A percentile compares a stretch with the other conserved stretches of the same genome.
These are phyloP conservation scores for Suhomyces ambrosiae DNA, from an alignment of 1,139 yeast genomes.

Conservation along the genomic window DNA sequence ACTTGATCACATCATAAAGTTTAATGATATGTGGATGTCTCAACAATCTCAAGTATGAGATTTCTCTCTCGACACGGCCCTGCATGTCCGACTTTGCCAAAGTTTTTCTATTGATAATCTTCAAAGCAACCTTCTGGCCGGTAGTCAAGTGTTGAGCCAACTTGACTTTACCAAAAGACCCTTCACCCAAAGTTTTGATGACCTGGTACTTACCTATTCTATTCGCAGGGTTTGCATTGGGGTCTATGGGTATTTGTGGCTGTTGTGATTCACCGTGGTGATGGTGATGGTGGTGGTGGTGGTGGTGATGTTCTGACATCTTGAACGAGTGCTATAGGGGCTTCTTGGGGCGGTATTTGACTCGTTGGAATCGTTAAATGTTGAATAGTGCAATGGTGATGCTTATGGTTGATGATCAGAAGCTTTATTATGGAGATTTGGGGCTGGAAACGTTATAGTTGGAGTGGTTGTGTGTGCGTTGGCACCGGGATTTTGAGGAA, in stretches of 20 bases:
- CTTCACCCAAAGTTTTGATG: slow-evolving; percentile 93
- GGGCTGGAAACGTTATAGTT: neutral
- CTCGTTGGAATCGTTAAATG: neutral
- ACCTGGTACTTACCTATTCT: slow-evolving; percentile 92
- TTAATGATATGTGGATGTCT: slow-evolving; percentile 98
- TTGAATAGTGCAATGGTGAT: neutral
- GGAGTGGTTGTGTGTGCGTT: neutral
- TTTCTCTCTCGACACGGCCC: slow-evolving; percentile 93
- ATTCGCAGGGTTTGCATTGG: slow-evolving; percentile 41
- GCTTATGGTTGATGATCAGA: neutral
- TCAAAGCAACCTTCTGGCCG: slow-evolving; percentile 91
- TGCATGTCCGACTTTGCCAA: slow-evolving; percentile 97
- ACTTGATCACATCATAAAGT: slow-evolving; percentile 92
- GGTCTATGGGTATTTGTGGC: slow-evolving; percentile 24
- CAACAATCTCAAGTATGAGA: slow-evolving; percentile 80
- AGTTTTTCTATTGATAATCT: slow-evolving; percentile 91
- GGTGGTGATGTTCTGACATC: slow-evolving; percentile 14
- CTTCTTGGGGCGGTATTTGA: neutral
- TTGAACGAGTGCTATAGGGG: neutral
- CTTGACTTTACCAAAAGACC: slow-evolving; percentile 96
- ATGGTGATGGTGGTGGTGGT: slow-evolving; percentile 20
- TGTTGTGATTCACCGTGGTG: slow-evolving; percentile 12
- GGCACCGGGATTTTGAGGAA: neutral
- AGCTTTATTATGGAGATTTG: neutral
- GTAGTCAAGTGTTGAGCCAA: slow-evolving; percentile 92